Evolutionary conservation across 1,284 basidiomycete species (phyloP), one percentile per base, ranked within the genome.

Genomic region (Rhodotorula sp.): DNA sequence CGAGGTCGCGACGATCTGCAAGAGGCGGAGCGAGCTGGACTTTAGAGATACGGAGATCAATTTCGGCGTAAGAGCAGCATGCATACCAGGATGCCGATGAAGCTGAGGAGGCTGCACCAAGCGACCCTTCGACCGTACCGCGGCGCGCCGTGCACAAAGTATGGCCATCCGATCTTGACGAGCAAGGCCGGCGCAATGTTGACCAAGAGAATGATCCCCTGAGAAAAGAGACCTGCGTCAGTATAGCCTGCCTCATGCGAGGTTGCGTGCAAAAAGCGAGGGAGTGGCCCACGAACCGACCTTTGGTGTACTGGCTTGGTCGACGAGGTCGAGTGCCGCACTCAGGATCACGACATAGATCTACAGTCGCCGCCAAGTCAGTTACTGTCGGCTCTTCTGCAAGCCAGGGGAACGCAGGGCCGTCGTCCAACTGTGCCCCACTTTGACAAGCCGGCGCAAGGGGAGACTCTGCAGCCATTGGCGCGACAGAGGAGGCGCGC

Each of bases 121-220:
- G 87, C 72, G n/a, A 97, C 80, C 23, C 94, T 85, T 61, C 85
- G 86, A 0, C 84, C 82, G 79, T 97, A 97, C 71, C 87, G 85
- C 81, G 95, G 90, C 71, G 85, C 84, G 0, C 94, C 94, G 28
- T 71, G 65, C 54, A 93, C 85, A 14, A 95, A 76, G 78, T 98
- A 94, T 0, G 95, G 95, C 94, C 94, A 99, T 15, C 88, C 88
- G 4, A 97, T 85, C 82, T 98, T 99, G 31, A 92, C 93, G 1
- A 82, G 72, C 16, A 83, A 75, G 1, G 80, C 80, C 7, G 82
- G 82, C 5, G 78, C 75, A 55, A 83, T 83, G 76, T 83, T 82
- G 60, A 78, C 79, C 45, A 78, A 64, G 15, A 80, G 70, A 47
- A 79, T 78, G 19, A 79, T 34, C 3, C 75, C 75, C 72, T 76